Evolutionary conservation across 805 yeast species (phyloP).

Genomic region (Zygoascus bituminiphila): DNA sequence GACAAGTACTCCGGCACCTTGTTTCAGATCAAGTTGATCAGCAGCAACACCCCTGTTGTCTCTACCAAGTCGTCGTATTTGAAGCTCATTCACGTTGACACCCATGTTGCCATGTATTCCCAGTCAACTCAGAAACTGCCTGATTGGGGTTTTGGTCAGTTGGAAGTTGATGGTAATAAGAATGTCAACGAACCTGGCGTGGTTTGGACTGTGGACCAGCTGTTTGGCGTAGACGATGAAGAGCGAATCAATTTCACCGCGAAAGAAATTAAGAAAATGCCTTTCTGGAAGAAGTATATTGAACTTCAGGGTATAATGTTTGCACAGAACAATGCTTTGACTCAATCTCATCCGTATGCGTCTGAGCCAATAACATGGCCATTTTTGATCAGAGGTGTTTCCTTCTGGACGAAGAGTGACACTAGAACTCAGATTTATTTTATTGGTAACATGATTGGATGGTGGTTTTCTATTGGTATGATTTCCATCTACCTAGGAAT

Average conservation of each 20-base stretch:
- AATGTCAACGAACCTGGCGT: slow-evolving; percentile 59
- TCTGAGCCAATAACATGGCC: slow-evolving; percentile 94
- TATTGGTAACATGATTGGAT: slow-evolving; percentile 83
- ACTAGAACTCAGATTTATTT: slow-evolving; percentile 70
- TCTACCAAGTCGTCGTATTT: slow-evolving; percentile 65
- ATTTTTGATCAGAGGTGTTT: slow-evolving; percentile 76
- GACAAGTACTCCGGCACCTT: slow-evolving; percentile 57
- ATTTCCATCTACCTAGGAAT: slow-evolving; percentile 57
- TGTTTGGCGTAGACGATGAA: slow-evolving; percentile 53
- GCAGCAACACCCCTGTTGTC: slow-evolving; percentile 43
- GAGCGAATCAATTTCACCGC: slow-evolving; percentile 56
- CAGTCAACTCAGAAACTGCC: slow-evolving; percentile 78
- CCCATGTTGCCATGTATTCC: slow-evolving; percentile 91
- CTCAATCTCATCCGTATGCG: slow-evolving; percentile 91
- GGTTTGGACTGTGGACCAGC: slow-evolving; percentile 68
- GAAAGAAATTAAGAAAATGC: slow-evolving; percentile 49
- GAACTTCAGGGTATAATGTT: slow-evolving; percentile 88
- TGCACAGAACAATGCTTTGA: slow-evolving; percentile 78
- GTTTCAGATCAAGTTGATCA: slow-evolving; percentile 61
- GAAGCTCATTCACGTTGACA: slow-evolving; percentile 71
- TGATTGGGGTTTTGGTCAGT: slow-evolving; percentile 90
- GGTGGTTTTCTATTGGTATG: slow-evolving; percentile 71
- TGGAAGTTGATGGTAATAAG: slow-evolving; percentile 93
- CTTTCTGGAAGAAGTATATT: slow-evolving; percentile 81
- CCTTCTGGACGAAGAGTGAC: slow-evolving; percentile 79